phyloP scores from a whole-genome alignment of 2,329 filamentous ascomycete genomes.

The Akanthomyces lecanii region DNA sequence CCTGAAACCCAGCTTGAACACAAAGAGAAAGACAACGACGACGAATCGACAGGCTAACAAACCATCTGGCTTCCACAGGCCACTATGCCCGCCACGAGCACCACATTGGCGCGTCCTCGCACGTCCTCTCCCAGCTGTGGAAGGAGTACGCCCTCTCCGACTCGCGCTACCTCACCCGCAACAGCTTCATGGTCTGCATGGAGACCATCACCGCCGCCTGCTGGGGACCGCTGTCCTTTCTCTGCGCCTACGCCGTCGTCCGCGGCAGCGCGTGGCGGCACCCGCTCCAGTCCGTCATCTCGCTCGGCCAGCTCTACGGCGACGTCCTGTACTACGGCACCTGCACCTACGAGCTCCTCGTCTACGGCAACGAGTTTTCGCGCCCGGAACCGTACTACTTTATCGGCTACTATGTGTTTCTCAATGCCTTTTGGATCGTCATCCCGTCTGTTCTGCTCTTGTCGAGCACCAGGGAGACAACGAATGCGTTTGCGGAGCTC shows the following conservation, averaged over 20 bases:
- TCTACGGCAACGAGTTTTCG: slow-evolving; percentile 32
- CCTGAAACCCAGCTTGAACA: neutral
- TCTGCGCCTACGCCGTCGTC: slow-evolving; percentile 36
- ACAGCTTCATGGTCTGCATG: slow-evolving; percentile 44
- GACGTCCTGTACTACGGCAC: slow-evolving; percentile 43
- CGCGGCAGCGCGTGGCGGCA: slow-evolving; percentile 36
- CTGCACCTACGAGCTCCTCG: slow-evolving; percentile 32
- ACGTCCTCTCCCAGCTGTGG: slow-evolving; percentile 44
- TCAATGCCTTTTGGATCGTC: slow-evolving; percentile 45
- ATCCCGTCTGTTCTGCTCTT: slow-evolving; percentile 31
- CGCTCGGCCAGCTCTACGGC: slow-evolving; percentile 41
- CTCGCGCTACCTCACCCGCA: slow-evolving; percentile 42
- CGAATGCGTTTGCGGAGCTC: slow-evolving; percentile 17
- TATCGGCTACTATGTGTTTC: slow-evolving; percentile 41
- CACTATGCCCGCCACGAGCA: slow-evolving; percentile 39
- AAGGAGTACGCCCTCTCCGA: slow-evolving; percentile 48
- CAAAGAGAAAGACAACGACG: neutral
- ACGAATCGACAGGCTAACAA: neutral
- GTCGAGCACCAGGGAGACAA: slow-evolving; percentile 18
- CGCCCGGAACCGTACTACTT: slow-evolving; percentile 43
- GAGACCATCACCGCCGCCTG: slow-evolving; percentile 42
- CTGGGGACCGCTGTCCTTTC: slow-evolving; percentile 44
- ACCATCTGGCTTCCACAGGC: slow-evolving; percentile 23
- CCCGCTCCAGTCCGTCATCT: slow-evolving; percentile 36
- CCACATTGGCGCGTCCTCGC: slow-evolving; percentile 29